phyloP scores from a whole-genome alignment of 305 asterid species.

The Ruellia speciosa region DNA sequence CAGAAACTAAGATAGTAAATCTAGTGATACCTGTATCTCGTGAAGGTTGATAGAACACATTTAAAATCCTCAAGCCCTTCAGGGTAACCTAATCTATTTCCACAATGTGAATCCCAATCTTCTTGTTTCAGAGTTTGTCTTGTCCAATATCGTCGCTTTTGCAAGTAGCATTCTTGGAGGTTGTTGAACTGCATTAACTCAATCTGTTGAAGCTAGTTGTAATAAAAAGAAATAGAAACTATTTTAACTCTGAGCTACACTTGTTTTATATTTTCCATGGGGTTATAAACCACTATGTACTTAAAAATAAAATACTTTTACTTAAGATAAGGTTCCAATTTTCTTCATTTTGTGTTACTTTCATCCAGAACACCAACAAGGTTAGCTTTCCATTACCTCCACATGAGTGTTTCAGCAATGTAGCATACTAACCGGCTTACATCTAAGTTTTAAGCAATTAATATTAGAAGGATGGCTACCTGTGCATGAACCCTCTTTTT shows the following conservation, averaged over 20 bases:
- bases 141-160: constrained; percentile 61
- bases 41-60: constrained; percentile 72
- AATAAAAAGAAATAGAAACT: not conserved
- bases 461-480: constrained; percentile 33
- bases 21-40: constrained; percentile 61
- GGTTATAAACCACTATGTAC: no score
- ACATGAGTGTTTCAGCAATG: no score
- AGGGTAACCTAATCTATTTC: constrained; percentile 53
- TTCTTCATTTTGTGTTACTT: no score
- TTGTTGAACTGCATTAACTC: constrained; percentile 52
- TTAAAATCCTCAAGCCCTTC: constrained; percentile 84
- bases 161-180: constrained; percentile 85
- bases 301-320: no score
- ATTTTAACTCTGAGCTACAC: no score
- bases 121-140: constrained; percentile 36
- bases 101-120: constrained; percentile 31
- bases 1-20: constrained; percentile 8
- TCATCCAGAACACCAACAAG: no score
- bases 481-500: constrained; percentile 73
- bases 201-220: constrained; percentile 12
- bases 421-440: no score
- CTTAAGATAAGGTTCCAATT: no score
- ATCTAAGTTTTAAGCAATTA: not conserved
- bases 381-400: no score
- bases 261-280: no score